phyloP scores from a whole-genome alignment of 352 stramenopile genomes.

The Globisporangium cylindrosporum region DNA sequence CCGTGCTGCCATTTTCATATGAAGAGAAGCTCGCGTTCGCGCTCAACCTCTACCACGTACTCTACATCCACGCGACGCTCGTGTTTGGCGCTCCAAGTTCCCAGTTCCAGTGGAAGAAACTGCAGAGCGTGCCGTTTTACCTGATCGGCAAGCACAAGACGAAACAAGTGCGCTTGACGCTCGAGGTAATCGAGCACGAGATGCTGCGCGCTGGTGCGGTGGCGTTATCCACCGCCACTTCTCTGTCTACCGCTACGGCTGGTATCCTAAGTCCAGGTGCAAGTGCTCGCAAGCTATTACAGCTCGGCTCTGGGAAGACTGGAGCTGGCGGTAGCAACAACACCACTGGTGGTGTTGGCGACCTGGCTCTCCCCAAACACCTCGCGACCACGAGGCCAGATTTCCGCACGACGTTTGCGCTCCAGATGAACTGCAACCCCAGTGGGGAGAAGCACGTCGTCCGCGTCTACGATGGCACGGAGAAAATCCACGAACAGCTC shows the following conservation, averaged over 20 bases:
- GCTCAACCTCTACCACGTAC: constrained; percentile 89
- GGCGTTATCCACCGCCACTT: constrained; percentile 24
- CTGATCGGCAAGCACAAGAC: constrained; percentile 24
- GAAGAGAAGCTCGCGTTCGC: constrained; percentile 70
- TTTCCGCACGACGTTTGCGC: constrained; percentile 80
- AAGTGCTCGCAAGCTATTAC: constrained; percentile 18
- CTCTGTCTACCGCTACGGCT: constrained; percentile 6
- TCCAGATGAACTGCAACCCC: constrained; percentile 71
- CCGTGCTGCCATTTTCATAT: constrained; percentile 18
- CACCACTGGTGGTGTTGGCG: neutral
- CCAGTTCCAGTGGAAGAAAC: constrained; percentile 74
- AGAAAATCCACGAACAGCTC: constrained; percentile 71
- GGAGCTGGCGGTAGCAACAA: constrained; percentile 27
- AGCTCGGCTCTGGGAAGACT: constrained; percentile 31
- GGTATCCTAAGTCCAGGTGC: constrained; percentile 16
- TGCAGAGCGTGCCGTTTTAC: constrained; percentile 56
- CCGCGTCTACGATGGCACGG: constrained; percentile 57
- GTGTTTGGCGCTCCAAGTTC: constrained; percentile 48
- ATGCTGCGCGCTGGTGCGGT: constrained; percentile 47
- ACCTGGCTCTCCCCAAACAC: constrained; percentile 23
- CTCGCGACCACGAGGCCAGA: constrained; percentile 47
- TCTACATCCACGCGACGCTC: constrained; percentile 84
- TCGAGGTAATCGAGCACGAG: constrained; percentile 85
- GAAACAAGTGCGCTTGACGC: constrained; percentile 39
- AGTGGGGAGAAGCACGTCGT: constrained; percentile 30